These are phyloP conservation scores for Bryopsis sp. DNA, from an alignment of 139 green algal species.

Conservation along the genomic window DNA sequence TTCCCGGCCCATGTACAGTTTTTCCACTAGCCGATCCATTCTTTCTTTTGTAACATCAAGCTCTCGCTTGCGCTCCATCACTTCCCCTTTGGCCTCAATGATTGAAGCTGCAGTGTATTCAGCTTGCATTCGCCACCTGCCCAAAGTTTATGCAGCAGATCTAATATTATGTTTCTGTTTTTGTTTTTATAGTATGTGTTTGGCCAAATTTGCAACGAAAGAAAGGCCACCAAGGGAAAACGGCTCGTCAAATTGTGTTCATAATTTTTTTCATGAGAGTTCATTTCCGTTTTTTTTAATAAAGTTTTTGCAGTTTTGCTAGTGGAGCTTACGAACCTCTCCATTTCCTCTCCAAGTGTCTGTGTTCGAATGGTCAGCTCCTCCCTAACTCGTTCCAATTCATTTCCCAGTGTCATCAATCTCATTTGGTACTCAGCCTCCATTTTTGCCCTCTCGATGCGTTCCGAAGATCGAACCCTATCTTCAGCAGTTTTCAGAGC, in stretches of 20 bases:
- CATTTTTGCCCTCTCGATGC: constrained; percentile 35
- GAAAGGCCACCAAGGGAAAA: too few species aligned
- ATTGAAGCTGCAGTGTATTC: constrained; percentile 43
- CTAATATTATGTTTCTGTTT: too few species aligned
- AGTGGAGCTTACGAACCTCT: constrained; percentile 24
- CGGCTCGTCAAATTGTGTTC: too few species aligned
- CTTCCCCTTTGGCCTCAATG: constrained; percentile 60
- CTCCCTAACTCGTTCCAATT: constrained; percentile 32
- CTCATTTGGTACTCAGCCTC: constrained; percentile 43
- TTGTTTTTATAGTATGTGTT: too few species aligned
- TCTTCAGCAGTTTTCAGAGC: constrained; percentile 47
- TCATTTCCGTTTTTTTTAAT: too few species aligned
- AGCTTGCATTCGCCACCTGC: constrained; percentile 57
- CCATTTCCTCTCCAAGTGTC: constrained; percentile 28
- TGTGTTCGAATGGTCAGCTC: constrained; percentile 37
- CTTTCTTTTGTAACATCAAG: constrained; percentile 61
- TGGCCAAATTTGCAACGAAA: too few species aligned
- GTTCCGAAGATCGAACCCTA: constrained; percentile 37
- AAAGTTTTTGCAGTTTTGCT: too few species aligned
- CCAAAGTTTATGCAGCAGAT: too few species aligned
- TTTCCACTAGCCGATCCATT: constrained; percentile 65
- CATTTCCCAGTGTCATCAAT: constrained; percentile 28
- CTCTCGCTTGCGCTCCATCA: constrained; percentile 59
- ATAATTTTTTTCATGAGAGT: too few species aligned
- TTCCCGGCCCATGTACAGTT: constrained; percentile 47